Evolutionary conservation across 2,329 filamentous ascomycete species (phyloP), one percentile per base, ranked within the genome.

Genomic region (Exophiala oligosperma): DNA sequence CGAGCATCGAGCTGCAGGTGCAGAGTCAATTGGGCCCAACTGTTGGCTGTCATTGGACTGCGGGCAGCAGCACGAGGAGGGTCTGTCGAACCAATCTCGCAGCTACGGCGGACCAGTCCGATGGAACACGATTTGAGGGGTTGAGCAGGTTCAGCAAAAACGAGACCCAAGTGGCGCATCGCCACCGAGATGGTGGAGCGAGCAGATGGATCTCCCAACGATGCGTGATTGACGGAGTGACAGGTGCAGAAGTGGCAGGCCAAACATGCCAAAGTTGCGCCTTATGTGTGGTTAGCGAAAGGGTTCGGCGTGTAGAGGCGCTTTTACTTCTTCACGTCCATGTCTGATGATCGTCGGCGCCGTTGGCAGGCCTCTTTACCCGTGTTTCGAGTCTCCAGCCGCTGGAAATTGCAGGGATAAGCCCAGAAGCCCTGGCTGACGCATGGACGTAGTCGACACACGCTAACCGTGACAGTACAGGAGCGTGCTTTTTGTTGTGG

Each of bases 311-410:
- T 28, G 4, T 4, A 28, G 26, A 28, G 26, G 26, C n/a, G 4
- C 4, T 12, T 5, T 40, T 40, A 3, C 37, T 53, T 14, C 11
- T 38, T 17, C 24, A 21, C 44, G 26, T 47, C 57, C 52, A 47
- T 52, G 57, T 49, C 52, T 47, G 49, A 55, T 59, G 60, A 62
- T 62, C 60, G 60, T 53, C 60, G 49, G 44, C 49, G 53, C 60
- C 60, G 52, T 73, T 71, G 17, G 72, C 40, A 55, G 49, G 23
- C 29, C 28, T 37, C 41, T 50, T 71, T 70, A 17, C 71, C 49
- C 41, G 59, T 61, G 58, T 64, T 65, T 66, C 61, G 64, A 49
- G 55, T 50, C 43, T 21, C 43, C 52, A 28, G 29, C 52, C 48
- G 53, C 49, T 52, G 52, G 52, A 59, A 53, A 62, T 62, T 62